Evolutionary conservation across 805 yeast genomes (phyloP), one percentile per base, ranked within the genome.

Genomic region (Metschnikowia proteae): DNA sequence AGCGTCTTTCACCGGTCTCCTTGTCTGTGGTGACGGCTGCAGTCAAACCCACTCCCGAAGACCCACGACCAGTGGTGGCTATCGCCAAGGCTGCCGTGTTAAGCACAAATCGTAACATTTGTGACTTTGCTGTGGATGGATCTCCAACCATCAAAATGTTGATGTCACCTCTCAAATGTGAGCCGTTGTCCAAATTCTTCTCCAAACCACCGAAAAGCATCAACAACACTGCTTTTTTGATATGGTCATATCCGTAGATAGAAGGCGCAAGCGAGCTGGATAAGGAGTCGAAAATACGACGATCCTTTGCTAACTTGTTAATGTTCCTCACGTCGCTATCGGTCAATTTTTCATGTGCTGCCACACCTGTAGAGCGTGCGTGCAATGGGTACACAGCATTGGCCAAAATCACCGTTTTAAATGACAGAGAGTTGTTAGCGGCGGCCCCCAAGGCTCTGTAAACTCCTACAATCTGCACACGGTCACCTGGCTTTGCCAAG

Each of bases 41-140:
- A 0, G 99, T 94, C 61, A 94, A 79, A 88, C 99, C 99, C 39
- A 94, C 99, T 67, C 99, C 99, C 1, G 98, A 91, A n/a, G 98
- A 92, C 54, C 99, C 99, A 67, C 96, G 83, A 74, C 99, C 99
- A 0, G 99, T 94, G 0, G 99, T 94, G 27, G 98, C 97, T 58
- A 94, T 90, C 3, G 98, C 98, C 58, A 94, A 74, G 1, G 96
- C 76, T 1, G 99, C 99, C 1, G 98, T 92, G 65, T 92, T 94
- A 53, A 94, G 75, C 17, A 94, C 98, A 63, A 94, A 92, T 56
- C 98, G 79, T 54, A 94, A 78, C 74, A 94, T 84, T 71, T 94
- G 99, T 3, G 97, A 91, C 67, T 94, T 94, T 26, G 99, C 98
- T 13, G 99, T 94, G 6, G 97, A 89, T 10, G 99, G 99, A 67